phyloP scores from a whole-genome alignment of 176 grass and related monocot species.

The Bromus sterilis region DNA sequence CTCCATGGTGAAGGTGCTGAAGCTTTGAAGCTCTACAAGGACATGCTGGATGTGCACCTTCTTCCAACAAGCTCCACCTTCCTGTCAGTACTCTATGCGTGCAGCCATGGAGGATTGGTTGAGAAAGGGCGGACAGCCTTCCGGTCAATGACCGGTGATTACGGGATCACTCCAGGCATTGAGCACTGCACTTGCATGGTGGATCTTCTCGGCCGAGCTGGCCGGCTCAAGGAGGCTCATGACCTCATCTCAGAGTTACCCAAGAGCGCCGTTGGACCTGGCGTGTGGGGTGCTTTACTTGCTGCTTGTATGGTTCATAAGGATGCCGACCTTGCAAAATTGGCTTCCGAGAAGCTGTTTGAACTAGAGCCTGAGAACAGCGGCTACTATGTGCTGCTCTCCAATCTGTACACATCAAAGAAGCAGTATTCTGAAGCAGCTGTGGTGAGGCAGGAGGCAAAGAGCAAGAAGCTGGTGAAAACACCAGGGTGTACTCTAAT shows the following conservation, averaged over 20 bases:
- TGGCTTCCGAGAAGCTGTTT: constrained; percentile 50
- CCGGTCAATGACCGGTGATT: constrained; percentile 40
- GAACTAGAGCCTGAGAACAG: constrained; percentile 48
- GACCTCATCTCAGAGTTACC: constrained; percentile 71
- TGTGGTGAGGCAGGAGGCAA: constrained; percentile 61
- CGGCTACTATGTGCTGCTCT: constrained; percentile 68
- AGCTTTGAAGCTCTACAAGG: constrained; percentile 58
- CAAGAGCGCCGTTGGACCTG: constrained; percentile 31
- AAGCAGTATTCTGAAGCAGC: constrained; percentile 62
- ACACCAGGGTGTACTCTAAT: constrained; percentile 74
- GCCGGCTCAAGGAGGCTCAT: constrained; percentile 55
- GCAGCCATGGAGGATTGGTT: constrained; percentile 75
- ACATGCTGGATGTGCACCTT: constrained; percentile 41
- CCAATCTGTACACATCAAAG: constrained; percentile 71
- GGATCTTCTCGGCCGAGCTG: constrained; percentile 74
- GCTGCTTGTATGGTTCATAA: constrained; percentile 73
- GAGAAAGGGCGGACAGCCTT: constrained; percentile 52
- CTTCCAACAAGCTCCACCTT: constrained; percentile 66
- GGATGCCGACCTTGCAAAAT: constrained; percentile 57
- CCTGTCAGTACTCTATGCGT: constrained; percentile 66
- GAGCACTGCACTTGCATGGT: constrained; percentile 92
- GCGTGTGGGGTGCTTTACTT: constrained; percentile 83
- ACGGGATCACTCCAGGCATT: constrained; percentile 33
- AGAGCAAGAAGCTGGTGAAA: constrained; percentile 50
- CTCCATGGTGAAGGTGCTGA: constrained; percentile 69